These are phyloP conservation scores for Fistulifera solaris DNA, from an alignment of 108 stramenopile genomes.

Conservation along the genomic window DNA sequence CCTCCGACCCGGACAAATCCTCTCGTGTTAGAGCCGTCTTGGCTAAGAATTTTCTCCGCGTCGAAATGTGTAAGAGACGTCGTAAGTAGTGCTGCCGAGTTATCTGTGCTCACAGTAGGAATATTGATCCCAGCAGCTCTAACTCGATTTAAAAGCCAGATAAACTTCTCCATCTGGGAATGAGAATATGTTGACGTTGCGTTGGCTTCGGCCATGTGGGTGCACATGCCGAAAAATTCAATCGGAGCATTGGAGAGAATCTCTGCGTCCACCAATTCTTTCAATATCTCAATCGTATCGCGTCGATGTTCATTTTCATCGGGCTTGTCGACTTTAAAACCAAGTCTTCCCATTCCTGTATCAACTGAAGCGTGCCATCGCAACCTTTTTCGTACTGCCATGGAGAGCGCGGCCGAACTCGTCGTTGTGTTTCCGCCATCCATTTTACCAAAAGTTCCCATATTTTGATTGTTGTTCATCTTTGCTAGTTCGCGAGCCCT, in stretches of 20 bases:
- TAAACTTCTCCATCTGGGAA: conserved; percentile 49
- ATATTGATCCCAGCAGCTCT: conserved; percentile 45
- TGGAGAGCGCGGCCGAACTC: not conserved
- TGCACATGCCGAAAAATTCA: conserved; percentile 68
- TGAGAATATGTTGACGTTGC: conserved; percentile 40
- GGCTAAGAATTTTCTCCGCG: conserved; percentile 33
- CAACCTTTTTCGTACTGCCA: conserved; percentile 25
- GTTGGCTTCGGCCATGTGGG: conserved; percentile 78
- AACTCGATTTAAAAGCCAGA: conserved; percentile 35
- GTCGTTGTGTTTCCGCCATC: conserved; percentile 7
- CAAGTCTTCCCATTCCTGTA: conserved; percentile 63
- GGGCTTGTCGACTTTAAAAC: conserved; percentile 33
- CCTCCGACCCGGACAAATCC: conserved; percentile 63
- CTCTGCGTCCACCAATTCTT: conserved; percentile 45
- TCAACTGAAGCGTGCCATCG: conserved; percentile 63
- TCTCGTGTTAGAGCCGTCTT: conserved; percentile 27
- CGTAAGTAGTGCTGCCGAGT: conserved; percentile 52
- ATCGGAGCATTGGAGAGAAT: conserved; percentile 35
- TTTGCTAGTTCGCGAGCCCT: conserved; percentile 24
- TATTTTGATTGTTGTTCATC: not conserved
- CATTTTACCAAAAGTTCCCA: conserved; percentile 9
- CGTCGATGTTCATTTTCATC: conserved; percentile 24
- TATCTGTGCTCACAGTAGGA: conserved; percentile 46
- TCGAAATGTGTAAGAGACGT: conserved; percentile 47
- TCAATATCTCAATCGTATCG: conserved; percentile 45